A percentile compares a stretch with the other conserved stretches of the same genome.
Evolutionary conservation across 768 basidiomycete species (phyloP).

Genomic region (Trametes gibbosa): DNA sequence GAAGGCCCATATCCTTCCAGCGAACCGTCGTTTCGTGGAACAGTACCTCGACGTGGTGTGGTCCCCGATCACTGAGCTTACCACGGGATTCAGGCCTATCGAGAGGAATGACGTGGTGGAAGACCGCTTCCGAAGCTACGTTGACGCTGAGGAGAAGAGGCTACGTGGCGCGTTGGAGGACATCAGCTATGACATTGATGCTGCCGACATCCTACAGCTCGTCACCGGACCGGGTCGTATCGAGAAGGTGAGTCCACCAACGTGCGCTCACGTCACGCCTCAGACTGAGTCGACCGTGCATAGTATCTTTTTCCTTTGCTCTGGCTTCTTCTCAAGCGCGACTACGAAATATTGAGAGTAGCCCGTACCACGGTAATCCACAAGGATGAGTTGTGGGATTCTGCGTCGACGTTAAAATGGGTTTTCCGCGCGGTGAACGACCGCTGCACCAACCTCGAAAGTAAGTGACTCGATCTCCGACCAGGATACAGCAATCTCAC

Average conservation of each 20-base stretch:
- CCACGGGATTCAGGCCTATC: conserved; percentile 12
- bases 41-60: conserved; percentile 24
- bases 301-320: conserved; percentile 37
- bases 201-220: conserved; percentile 28
- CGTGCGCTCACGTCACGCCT: no score
- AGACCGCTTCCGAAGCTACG: conserved; percentile 26
- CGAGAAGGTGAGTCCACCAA: conserved; percentile 32
- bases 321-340: conserved; percentile 34
- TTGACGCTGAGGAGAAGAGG: conserved; percentile 25
- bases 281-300: neutral
- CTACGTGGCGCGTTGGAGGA: conserved; percentile 28
- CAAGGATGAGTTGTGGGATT: conserved; percentile 30
- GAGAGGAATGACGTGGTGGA: conserved; percentile 24
- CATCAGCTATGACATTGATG: conserved; percentile 33
- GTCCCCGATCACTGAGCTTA: conserved; percentile 10
- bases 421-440: conserved; percentile 22
- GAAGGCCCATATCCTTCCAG: conserved; percentile 9
- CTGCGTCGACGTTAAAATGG: conserved; percentile 22
- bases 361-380: conserved; percentile 28
- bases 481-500: neutral
- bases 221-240: conserved; percentile 35
- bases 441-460: conserved; percentile 26
- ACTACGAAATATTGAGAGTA: conserved; percentile 33
- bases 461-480: conserved; percentile 9
- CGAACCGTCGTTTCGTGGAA: conserved; percentile 25